These are phyloP conservation scores for Cryptomeria japonica DNA, from an alignment of 75 land plant genomes.

Conservation along the genomic window DNA sequence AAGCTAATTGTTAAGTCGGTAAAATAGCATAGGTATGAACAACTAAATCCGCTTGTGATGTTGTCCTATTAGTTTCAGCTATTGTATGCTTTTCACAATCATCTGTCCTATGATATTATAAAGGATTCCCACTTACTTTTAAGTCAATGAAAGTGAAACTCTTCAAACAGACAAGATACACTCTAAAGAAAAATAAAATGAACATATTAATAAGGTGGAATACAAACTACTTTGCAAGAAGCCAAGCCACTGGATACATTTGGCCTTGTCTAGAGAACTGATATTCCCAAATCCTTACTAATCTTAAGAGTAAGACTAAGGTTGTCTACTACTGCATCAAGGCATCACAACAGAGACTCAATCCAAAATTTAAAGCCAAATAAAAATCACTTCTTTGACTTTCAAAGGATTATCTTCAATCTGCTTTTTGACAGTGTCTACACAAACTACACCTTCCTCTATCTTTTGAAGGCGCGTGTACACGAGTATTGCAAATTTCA, in stretches of 20 bases:
- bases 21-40: not conserved
- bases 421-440: not conserved
- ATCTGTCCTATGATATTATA: not conserved
- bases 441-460: slow-evolving; percentile 16
- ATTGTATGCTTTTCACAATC: not conserved
- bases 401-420: slow-evolving; percentile 16
- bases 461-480: slow-evolving; percentile 24
- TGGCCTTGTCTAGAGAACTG: not conserved
- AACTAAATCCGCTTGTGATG: not conserved
- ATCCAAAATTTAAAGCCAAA: slow-evolving; percentile 18
- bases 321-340: slow-evolving; percentile 15
- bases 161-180: not conserved
- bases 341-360: slow-evolving; percentile 13
- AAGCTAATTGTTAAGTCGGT: not conserved
- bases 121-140: not conserved
- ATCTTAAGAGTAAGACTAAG: slow-evolving; percentile 21
- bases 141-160: not conserved
- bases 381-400: slow-evolving; percentile 15
- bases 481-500: not conserved
- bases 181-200: not conserved
- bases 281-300: slow-evolving; percentile 6
- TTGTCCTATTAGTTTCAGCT: not conserved
- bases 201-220: not conserved
- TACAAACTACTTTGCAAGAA: not conserved
- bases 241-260: slow-evolving; percentile 8